Evolutionary conservation across 176 grass and related monocot genomes (phyloP).

Genomic region (Ananas comosus): DNA sequence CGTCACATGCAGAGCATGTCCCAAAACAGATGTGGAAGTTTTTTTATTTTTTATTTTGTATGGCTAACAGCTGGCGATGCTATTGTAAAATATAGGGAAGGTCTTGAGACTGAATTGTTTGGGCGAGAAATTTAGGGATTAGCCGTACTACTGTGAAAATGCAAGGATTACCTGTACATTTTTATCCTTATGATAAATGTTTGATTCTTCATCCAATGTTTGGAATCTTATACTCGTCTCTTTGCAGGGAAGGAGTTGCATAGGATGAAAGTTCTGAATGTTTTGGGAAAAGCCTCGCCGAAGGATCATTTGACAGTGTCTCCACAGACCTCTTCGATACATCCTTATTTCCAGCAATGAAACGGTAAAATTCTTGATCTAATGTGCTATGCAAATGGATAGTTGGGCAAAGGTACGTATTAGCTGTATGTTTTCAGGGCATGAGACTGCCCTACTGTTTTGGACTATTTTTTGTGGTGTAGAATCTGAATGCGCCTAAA

Average conservation of each 20-base stretch:
- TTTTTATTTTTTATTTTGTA: no score
- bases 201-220: not conserved
- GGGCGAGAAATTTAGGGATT: no score
- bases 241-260: conserved; percentile 79
- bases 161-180: not conserved
- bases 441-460: not conserved
- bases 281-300: conserved; percentile 40
- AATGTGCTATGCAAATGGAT: not conserved
- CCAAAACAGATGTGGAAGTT: no score
- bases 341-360: conserved; percentile 17
- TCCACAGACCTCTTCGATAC: conserved; percentile 29
- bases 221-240: no score
- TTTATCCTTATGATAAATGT: not conserved
- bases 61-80: no score
- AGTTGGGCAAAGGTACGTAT: not conserved
- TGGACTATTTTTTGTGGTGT: not conserved
- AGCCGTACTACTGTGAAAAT: no score
- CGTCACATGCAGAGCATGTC: no score
- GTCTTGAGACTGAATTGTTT: no score
- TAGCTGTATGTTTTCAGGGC: not conserved
- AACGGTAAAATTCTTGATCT: not conserved
- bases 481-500: not conserved
- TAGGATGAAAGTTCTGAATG: conserved; percentile 83
- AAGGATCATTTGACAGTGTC: conserved; percentile 17
- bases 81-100: no score